Evolutionary conservation across 306 rosid genomes (phyloP), one percentile per base, ranked within the genome.

Genomic region (Oxytropis ochrocephala): DNA sequence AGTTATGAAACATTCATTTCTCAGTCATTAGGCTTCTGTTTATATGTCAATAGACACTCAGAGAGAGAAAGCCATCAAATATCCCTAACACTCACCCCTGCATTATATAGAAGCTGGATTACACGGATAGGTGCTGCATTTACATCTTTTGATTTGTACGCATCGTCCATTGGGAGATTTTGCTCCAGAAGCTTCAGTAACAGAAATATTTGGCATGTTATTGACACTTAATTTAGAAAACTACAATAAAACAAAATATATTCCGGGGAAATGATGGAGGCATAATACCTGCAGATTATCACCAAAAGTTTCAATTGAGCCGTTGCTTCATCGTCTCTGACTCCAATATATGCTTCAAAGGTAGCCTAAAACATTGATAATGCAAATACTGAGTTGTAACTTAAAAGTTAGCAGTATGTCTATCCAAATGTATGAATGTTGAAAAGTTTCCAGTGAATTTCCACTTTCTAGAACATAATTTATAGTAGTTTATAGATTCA

Each of bases 41-140:
- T 67, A 1, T 24, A 39, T 53, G 56, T 46, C 29, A 59, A 27
- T 16, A 57, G 64, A 54, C 8, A 27, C 43, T 30, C 64, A 36
- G 39, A 19, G 14, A 44, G 11, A 48, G 39, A n/a, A 38, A 24
- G 29, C 29, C 29, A 33, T 64, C 32, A 55, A 77, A 64, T n/a
- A n/a, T n/a, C n/a, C n/a, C n/a, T n/a, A n/a, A n/a, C n/a, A n/a
- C 96, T 90, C 83, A 93, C 97, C 92, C 98, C 96, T 1, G 97
- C 71, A 83, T 88, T 94, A 79, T 90, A 94, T 24, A 94, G 74
- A 77, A 94, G 99, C 60, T 81, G 91, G 56, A 91, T 86, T 75
- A 94, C 99, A 67, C 97, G 89, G 49, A 94, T 91, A 70, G 97
- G 99, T 48, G 99, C 95, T 59, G 91, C 87, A 63, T 57, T 82